Conservation (phyloP, 768 basidiomycete species). For the Asterophora lycoperdoides region DNA sequence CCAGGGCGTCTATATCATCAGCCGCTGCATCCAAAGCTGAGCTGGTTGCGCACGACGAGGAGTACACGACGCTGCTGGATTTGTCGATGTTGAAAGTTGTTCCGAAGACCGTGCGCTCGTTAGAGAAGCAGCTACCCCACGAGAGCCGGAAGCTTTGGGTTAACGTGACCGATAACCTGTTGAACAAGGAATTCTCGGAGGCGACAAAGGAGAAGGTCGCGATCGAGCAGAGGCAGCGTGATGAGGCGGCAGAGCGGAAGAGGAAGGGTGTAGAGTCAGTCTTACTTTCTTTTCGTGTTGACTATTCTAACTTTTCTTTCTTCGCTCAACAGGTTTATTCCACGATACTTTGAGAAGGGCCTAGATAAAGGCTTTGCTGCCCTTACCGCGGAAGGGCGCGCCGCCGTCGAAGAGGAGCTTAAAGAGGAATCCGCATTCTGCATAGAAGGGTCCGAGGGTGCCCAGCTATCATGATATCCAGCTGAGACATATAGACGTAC, state of each 20-base stretch:
- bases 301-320: not conserved
- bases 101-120: conserved; percentile 81
- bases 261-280: conserved; percentile 75
- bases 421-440: conserved; percentile 31
- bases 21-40: conserved; percentile 44
- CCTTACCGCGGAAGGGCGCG: conserved; percentile 64
- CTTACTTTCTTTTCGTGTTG: not conserved
- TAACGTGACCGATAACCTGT: conserved; percentile 65
- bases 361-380: conserved; percentile 60
- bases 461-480: not conserved
- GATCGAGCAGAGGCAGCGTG: conserved; percentile 93
- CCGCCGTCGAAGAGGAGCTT: conserved; percentile 74
- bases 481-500: too few species aligned
- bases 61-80: conserved; percentile 72
- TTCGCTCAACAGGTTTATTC: conserved; percentile 51
- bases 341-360: conserved; percentile 72
- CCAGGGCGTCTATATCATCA: conserved; percentile 29
- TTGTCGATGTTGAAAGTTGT: conserved; percentile 63
- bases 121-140: conserved; percentile 69
- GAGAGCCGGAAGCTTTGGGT: conserved; percentile 93
- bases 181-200: conserved; percentile 83
- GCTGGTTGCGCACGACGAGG: conserved; percentile 39
- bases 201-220: conserved; percentile 88
- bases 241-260: conserved; percentile 84
- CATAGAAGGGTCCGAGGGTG: conserved; percentile 22